Evolutionary conservation across 2,329 filamentous ascomycete species (phyloP), one percentile per base, ranked within the genome.

Genomic region (Helotiales sp.): DNA sequence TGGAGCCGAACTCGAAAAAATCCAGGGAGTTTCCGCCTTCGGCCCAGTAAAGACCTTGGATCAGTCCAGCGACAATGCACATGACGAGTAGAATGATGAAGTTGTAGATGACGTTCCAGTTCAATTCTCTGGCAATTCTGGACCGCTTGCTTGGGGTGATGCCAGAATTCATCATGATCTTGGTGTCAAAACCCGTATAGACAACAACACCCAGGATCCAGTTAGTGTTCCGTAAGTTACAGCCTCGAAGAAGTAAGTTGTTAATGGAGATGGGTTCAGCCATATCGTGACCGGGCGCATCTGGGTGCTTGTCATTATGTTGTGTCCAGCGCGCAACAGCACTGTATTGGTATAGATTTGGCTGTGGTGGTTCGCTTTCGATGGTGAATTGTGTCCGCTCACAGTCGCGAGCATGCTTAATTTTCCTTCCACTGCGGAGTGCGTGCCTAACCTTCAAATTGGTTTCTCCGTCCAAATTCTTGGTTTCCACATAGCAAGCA

Each of bases 81-180:
- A 99, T 96, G 70, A 87, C 71, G 69, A 96, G 87, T 13, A 99
- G 83, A 66, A 99, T 86, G 67, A 89, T 79, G 71, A 99, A 98
- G 75, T 99, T 99, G 82, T 93, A 96, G 60, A 98, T 83, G 73
- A 99, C 93, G 73, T 96, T 96, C 83, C 91, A 96, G 77, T 99
- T 99, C 66, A 99, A 83, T 72, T 96, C 93, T 62, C 91, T 88
- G 53, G 93, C 91, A 67, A 99, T 93, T 65, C 91, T 87, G 34
- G 95, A 86, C 62, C 93, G 89, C 78, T 99, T 99, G 72, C 86
- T 96, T 12, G 96, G 95, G 1, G 95, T 99, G 61, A 93, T 88
- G 59, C 95, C 95, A 27, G 95, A 90, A 72, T 99, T 99, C 78
- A 97, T 89, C 95, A 99, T 99, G 72, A 97, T 98, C 77, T 98